Evolutionary conservation across 306 rosid species (phyloP), one percentile per base, ranked within the genome.

Genomic region (Trifolium dubium): DNA sequence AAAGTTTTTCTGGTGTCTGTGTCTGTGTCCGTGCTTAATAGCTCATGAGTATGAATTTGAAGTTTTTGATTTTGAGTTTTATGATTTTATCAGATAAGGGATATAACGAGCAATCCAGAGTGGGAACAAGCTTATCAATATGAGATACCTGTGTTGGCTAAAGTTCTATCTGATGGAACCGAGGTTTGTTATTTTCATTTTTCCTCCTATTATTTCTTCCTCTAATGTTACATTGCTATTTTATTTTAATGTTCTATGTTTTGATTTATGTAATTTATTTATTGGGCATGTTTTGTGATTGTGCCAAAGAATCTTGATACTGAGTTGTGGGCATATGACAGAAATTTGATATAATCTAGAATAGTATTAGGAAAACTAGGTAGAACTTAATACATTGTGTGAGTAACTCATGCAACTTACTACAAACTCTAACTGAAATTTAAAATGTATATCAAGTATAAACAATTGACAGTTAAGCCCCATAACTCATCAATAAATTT

Each of bases 81-180:
- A 29, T 23, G 6, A 77, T 73, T 71, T 63, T 79, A 12, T 74
- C 80, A 94, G 99, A 80, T 88, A 67, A 85, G 96, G 85, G 99
- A 95, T 64, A 92, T 95, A 68, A 88, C 93, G 4, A 86, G 69
- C 77, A 92, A 90, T 75, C 93, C 90, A 2, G 87, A 85, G 46
- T 92, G 98, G 99, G 93, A 92, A 76, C 85, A 64, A 60, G 93
- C 96, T 76, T 90, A 88, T 83, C 98, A 88, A 71, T 92, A 92
- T 49, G 99, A 92, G 83, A 92, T 90, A 71, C 99, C 97, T 5
- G 98, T 95, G 60, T 60, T 95, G 77, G 93, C 96, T 37, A 90
- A 86, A 88, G 79, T 95, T 15, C 89, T 55, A 34, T 71, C 92
- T 37, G 93, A 92, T 85, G 98, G 99, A 75, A 79, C 98, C 2